Evolutionary conservation across 371 early-diverging fungal species (phyloP).

Genomic region (Apophysomyces variabilis): DNA sequence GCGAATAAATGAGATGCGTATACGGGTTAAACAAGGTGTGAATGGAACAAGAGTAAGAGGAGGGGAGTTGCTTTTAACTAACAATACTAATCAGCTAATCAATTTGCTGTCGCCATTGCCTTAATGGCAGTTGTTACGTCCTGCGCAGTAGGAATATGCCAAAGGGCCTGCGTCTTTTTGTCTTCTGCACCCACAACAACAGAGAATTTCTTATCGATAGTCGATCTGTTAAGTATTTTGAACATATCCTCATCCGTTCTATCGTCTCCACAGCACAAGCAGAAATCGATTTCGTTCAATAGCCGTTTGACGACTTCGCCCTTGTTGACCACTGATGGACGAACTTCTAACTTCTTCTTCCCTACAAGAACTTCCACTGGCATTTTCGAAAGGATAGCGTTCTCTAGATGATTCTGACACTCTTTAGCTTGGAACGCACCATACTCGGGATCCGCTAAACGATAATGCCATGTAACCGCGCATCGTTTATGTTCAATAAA

Average conservation of each 20-base stretch:
- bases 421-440: slow-evolving; percentile 85
- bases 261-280: slow-evolving; percentile 81
- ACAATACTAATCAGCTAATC: no score
- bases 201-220: slow-evolving; percentile 58
- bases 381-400: slow-evolving; percentile 75
- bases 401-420: slow-evolving; percentile 86
- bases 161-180: slow-evolving; percentile 80
- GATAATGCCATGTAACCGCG: slow-evolving; percentile 92
- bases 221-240: slow-evolving; percentile 58
- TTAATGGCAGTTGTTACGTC: slow-evolving; percentile 50
- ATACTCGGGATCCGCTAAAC: slow-evolving; percentile 81
- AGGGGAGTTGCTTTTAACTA: no score
- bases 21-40: no score
- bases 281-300: slow-evolving; percentile 56
- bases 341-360: slow-evolving; percentile 93
- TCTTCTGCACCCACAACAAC: slow-evolving; percentile 76
- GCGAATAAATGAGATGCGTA: no score
- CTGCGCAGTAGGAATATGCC: slow-evolving; percentile 69
- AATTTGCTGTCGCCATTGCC: slow-evolving; percentile 13
- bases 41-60: no score
- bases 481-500: slow-evolving; percentile 87
- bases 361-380: slow-evolving; percentile 94
- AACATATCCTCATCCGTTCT: slow-evolving; percentile 89
- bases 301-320: slow-evolving; percentile 92
- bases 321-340: slow-evolving; percentile 76